phyloP scores from a whole-genome alignment of 441 rosid species.

The Aquilaria agallochum region DNA sequence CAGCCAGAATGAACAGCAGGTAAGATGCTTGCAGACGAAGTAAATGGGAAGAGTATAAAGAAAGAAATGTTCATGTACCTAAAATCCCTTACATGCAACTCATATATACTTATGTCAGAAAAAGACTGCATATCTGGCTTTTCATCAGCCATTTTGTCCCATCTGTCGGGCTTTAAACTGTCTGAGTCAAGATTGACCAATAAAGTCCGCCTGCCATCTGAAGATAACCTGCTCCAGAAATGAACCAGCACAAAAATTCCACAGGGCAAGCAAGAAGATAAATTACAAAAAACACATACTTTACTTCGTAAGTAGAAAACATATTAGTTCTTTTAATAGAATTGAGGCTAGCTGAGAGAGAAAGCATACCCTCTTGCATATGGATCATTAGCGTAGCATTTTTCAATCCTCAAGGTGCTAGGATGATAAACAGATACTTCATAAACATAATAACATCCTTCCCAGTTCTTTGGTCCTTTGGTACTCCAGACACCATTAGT shows the following conservation, averaged over 20 bases:
- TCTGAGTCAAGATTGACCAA: slow-evolving; percentile 67
- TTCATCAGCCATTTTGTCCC: slow-evolving; percentile 68
- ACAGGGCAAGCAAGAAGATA: neutral
- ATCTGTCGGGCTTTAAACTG: slow-evolving; percentile 73
- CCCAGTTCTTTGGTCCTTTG: slow-evolving; percentile 69
- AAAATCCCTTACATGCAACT: slow-evolving; percentile 93
- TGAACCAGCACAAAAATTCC: slow-evolving; percentile 19
- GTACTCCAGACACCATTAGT: slow-evolving; percentile 75
- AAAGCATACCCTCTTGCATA: slow-evolving; percentile 85
- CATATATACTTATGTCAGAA: slow-evolving; percentile 86
- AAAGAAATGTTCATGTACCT: slow-evolving; percentile 43
- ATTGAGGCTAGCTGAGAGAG: slow-evolving; percentile 28
- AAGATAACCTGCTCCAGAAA: slow-evolving; percentile 69
- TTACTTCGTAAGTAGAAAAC: slow-evolving; percentile 4
- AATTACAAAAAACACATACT: neutral
- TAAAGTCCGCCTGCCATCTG: slow-evolving; percentile 75
- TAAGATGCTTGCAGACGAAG: too few relatives aligned
- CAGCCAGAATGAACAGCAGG: too few relatives aligned
- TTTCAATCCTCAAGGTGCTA: slow-evolving; percentile 68
- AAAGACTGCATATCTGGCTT: slow-evolving; percentile 59
- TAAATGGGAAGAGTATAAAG: too few relatives aligned
- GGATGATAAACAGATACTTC: slow-evolving; percentile 85
- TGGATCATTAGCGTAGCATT: slow-evolving; percentile 93
- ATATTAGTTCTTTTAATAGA: slow-evolving; percentile 17
- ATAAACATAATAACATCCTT: slow-evolving; percentile 83